These are phyloP conservation scores for Paraconiothyrium sp. DNA, from an alignment of 2,329 filamentous ascomycete species.

Conservation along the genomic window DNA sequence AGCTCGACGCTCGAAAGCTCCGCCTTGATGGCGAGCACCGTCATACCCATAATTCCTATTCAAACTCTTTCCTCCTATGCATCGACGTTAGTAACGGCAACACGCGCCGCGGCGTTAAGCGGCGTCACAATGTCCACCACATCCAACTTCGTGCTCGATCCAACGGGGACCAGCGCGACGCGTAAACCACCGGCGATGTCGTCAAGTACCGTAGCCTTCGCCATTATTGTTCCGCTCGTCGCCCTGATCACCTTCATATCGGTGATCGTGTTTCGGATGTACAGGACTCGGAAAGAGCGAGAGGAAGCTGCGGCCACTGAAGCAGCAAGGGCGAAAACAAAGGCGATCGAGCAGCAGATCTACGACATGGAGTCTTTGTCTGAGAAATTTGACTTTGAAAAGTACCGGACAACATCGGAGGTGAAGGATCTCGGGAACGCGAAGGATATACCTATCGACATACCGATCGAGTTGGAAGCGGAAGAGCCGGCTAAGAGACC, in stretches of 20 bases:
- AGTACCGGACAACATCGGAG: neutral
- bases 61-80: neutral
- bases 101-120: neutral
- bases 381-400: neutral
- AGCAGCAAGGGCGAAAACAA: constrained; percentile 7
- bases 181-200: neutral
- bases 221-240: constrained; percentile 9
- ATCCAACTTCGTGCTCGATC: constrained; percentile 6
- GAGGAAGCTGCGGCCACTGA: constrained; percentile 9
- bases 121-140: neutral
- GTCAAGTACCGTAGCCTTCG: neutral
- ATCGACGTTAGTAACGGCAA: constrained; percentile 2
- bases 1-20: neutral
- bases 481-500: neutral
- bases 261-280: constrained; percentile 12
- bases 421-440: neutral
- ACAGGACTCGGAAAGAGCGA: constrained; percentile 11
- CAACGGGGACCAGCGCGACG: neutral
- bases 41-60: neutral
- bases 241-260: constrained; percentile 1
- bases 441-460: constrained; percentile 6
- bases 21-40: constrained; percentile 5
- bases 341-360: constrained; percentile 8
- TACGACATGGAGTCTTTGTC: constrained; percentile 5
- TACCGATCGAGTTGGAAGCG: constrained; percentile 14